Evolutionary conservation across 2,329 filamentous ascomycete species (phyloP).

Genomic region (Lecanicillium sp.): DNA sequence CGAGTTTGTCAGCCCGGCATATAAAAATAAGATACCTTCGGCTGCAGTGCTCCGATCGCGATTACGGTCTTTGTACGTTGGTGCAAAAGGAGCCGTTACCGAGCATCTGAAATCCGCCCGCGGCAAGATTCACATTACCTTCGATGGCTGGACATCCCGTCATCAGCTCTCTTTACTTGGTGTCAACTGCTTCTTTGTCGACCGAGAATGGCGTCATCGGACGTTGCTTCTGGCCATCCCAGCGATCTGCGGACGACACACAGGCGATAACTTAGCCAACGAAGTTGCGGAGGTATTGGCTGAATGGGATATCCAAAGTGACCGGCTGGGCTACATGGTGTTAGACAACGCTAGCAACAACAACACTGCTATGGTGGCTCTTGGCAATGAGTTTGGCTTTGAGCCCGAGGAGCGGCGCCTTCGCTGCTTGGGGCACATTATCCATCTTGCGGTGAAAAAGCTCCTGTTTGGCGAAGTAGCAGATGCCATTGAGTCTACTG

Average conservation of each 20-base stretch:
- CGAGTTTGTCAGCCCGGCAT: too few species aligned
- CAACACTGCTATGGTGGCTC: constrained; percentile 9
- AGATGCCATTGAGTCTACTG: too few species aligned
- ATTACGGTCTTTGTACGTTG: too few species aligned
- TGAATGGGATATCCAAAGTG: constrained; percentile 5
- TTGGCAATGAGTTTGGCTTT: constrained; percentile 10
- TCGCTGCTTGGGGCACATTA: constrained; percentile 6
- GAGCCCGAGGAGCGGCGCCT: background rate
- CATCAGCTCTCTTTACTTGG: background rate
- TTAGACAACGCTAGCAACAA: constrained; percentile 12
- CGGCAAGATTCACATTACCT: constrained; percentile 1
- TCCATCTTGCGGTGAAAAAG: constrained; percentile 6
- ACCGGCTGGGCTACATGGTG: constrained; percentile 7
- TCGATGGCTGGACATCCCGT: constrained; percentile 1
- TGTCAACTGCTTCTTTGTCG: background rate
- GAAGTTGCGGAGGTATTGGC: constrained; percentile 7
- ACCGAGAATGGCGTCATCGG: background rate
- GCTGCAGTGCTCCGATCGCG: too few species aligned
- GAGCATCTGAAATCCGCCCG: too few species aligned
- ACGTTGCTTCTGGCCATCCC: constrained; percentile 1
- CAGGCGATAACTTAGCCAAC: constrained; percentile 6
- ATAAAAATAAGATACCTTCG: too few species aligned
- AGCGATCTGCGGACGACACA: constrained; percentile 9
- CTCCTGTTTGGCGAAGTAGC: constrained; percentile 3
- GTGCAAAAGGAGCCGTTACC: too few species aligned